These are phyloP conservation scores for Emmonsiellopsis sp. DNA, from an alignment of 2,329 filamentous ascomycete species.

Conservation along the genomic window DNA sequence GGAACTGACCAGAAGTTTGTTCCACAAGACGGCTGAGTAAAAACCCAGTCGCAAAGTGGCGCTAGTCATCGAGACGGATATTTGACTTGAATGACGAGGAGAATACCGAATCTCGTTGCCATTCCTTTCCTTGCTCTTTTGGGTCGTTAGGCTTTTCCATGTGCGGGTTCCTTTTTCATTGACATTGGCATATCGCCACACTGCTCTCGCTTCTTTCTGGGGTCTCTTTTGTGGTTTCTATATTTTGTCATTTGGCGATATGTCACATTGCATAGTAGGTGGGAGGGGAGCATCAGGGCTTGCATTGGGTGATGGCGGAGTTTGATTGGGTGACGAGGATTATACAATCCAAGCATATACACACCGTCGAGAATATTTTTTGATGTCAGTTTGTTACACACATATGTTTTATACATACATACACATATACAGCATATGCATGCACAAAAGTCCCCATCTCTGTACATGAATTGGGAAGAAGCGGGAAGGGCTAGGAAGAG, in stretches of 20 bases:
- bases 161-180: neutral
- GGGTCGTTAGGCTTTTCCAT: neutral
- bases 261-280: neutral
- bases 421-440: neutral
- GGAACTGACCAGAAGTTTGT: neutral
- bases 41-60: neutral
- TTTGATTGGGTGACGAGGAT: neutral
- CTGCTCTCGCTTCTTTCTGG: neutral
- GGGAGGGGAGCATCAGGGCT: neutral
- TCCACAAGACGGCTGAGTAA: neutral
- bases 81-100: neutral
- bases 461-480: neutral
- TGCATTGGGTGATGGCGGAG: neutral
- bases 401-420: neutral
- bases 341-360: neutral
- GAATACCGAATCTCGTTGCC: neutral
- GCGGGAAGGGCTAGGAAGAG: neutral
- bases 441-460: neutral
- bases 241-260: neutral
- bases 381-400: slow-evolving; percentile 1
- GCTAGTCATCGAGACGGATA: neutral
- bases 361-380: neutral
- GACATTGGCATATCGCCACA: neutral
- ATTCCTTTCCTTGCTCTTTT: neutral
- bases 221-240: neutral